Conservation (phyloP, 768 basidiomycete genomes). For the Lentinula raphanica region DNA sequence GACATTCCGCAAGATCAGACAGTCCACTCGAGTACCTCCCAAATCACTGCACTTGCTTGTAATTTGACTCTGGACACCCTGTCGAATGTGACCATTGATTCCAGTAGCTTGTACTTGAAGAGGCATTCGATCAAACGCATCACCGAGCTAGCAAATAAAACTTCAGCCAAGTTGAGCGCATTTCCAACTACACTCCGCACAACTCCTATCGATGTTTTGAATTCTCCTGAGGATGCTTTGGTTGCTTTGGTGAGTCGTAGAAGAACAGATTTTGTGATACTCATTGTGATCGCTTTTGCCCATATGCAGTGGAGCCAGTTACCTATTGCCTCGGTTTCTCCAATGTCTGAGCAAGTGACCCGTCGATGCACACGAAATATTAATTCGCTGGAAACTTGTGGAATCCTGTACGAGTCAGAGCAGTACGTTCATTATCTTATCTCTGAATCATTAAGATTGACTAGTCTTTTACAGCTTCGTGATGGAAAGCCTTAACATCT, state of each 20-base stretch:
- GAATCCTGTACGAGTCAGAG: background rate
- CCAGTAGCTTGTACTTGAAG: too few species aligned
- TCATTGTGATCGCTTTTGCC: too few species aligned
- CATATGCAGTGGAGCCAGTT: slow-evolving; percentile 1
- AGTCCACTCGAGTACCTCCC: background rate
- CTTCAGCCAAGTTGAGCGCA: background rate
- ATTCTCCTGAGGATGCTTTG: background rate
- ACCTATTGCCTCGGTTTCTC: background rate
- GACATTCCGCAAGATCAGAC: background rate
- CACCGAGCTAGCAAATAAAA: too few species aligned
- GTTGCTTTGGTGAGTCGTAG: background rate
- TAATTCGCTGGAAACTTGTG: background rate
- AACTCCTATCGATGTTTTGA: background rate
- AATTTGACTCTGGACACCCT: background rate
- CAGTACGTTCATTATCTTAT: background rate
- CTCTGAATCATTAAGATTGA: background rate
- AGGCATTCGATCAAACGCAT: too few species aligned
- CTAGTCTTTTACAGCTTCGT: background rate
- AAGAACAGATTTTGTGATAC: too few species aligned
- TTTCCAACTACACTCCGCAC: background rate
- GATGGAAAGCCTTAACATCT: background rate
- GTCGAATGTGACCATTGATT: background rate
- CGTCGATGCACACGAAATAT: background rate
- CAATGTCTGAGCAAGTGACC: background rate
- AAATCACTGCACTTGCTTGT: slow-evolving; percentile 2